Evolutionary conservation across 768 basidiomycete species (phyloP).

Genomic region (Imleria badia): DNA sequence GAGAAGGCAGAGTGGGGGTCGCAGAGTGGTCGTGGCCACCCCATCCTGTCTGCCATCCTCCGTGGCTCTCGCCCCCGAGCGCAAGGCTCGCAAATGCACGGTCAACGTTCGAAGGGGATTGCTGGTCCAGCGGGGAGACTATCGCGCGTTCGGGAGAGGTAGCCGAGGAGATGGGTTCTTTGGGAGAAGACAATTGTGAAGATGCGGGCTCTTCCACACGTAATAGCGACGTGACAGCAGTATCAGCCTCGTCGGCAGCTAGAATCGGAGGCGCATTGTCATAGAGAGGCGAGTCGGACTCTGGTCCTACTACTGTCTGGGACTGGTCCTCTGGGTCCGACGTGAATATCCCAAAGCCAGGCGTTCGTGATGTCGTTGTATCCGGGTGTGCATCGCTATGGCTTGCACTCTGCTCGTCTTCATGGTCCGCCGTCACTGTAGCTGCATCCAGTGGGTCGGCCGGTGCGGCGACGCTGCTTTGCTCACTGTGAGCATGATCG

Average conservation of each 20-base stretch:
- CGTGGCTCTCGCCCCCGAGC: constrained; percentile 45
- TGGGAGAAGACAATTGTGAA: constrained; percentile 9
- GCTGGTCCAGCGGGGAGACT: constrained; percentile 32
- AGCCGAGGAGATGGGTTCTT: constrained; percentile 9
- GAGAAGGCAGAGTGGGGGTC: constrained; percentile 18
- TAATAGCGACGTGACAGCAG: constrained; percentile 15
- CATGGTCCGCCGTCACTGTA: constrained; percentile 30
- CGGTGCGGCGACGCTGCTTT: constrained; percentile 12
- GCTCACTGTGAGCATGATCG: constrained; percentile 34
- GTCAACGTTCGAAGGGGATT: constrained; percentile 21
- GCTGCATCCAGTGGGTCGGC: constrained; percentile 46
- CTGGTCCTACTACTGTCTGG: constrained; percentile 10
- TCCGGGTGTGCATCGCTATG: constrained; percentile 13
- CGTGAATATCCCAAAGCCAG: constrained; percentile 50
- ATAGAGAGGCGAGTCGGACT: constrained; percentile 13
- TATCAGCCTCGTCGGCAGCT: constrained; percentile 32
- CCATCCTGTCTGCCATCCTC: constrained; percentile 57
- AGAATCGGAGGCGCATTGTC: constrained; percentile 34
- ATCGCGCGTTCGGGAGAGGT: constrained; percentile 28
- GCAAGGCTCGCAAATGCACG: constrained; percentile 45
- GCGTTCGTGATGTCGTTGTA: constrained; percentile 27
- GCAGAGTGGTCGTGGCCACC: constrained; percentile 31
- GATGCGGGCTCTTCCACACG: constrained; percentile 11
- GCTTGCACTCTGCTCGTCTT: constrained; percentile 26
- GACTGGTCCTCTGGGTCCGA: constrained; percentile 25